These are phyloP conservation scores for Raphidocelis subcapitata DNA, from an alignment of 139 green algal species.

Conservation along the genomic window DNA sequence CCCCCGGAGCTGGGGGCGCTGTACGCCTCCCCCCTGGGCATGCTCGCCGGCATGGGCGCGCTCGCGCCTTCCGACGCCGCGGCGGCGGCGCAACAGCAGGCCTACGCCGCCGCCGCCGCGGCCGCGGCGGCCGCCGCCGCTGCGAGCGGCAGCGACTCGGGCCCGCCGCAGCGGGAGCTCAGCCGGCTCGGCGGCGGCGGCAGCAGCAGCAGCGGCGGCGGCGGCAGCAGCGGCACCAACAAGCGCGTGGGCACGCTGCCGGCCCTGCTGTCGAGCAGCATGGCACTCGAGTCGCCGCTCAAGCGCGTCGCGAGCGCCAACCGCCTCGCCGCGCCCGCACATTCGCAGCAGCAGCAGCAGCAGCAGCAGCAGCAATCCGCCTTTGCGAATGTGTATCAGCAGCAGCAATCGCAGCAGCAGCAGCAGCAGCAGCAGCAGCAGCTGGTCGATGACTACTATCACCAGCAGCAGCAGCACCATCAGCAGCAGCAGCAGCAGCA, in stretches of 20 bases:
- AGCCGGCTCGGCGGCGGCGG: too few species aligned
- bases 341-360: conserved; percentile 11
- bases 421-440: neutral
- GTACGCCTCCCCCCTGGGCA: too few species aligned
- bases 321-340: neutral
- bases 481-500: conserved; percentile 4
- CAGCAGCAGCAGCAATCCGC: neutral
- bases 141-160: too few species aligned
- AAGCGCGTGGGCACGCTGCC: conserved; percentile 1
- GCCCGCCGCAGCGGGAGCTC: too few species aligned
- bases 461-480: neutral
- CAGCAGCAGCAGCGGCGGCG: neutral
- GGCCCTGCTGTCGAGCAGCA: neutral
- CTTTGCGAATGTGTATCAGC: neutral
- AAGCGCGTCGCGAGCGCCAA: conserved; percentile 24
- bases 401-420: neutral
- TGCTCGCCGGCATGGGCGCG: neutral
- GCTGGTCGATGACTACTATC: neutral
- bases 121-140: too few species aligned
- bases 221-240: neutral
- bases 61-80: too few species aligned
- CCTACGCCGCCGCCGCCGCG: too few species aligned
- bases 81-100: too few species aligned
- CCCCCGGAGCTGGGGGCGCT: too few species aligned
- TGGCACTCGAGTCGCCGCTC: conserved; percentile 17